These are phyloP conservation scores for Coffea eugenioides DNA, from an alignment of 257 asterid genomes.

Conservation along the genomic window DNA sequence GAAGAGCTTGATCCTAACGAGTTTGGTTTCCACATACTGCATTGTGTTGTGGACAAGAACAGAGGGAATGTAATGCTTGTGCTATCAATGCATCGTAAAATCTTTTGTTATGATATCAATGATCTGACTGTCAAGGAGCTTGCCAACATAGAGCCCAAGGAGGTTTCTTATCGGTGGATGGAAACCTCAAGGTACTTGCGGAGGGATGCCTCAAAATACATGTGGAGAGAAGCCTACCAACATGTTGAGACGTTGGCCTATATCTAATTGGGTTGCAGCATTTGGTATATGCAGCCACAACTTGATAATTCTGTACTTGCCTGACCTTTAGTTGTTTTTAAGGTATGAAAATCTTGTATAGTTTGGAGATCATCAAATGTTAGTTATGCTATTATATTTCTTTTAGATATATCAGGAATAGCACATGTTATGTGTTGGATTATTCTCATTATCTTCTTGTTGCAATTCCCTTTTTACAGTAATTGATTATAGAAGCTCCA, in stretches of 20 bases:
- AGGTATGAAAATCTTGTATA: no score
- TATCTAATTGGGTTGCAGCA: not conserved
- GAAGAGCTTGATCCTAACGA: not conserved
- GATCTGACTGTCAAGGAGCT: conserved; percentile 10
- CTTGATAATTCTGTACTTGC: no score
- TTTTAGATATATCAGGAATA: no score
- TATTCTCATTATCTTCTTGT: no score
- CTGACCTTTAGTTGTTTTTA: no score
- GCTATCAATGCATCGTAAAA: conserved; percentile 8
- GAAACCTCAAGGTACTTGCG: not conserved
- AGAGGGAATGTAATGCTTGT: conserved; percentile 1
- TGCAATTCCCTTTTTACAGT: no score
- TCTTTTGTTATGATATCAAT: conserved; percentile 7
- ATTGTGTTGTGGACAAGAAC: conserved; percentile 1
- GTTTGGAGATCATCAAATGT: no score
- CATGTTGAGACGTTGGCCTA: conserved; percentile 1
- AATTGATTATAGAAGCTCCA: no score
- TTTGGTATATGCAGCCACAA: no score
- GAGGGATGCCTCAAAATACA: not conserved
- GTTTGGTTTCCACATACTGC: not conserved
- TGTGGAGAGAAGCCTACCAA: not conserved
- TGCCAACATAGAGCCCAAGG: not conserved
- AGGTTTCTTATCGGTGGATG: not conserved
- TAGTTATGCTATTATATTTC: no score
- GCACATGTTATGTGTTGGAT: no score